Evolutionary conservation across 805 yeast genomes (phyloP).

Genomic region (Candida namnaoensis): DNA sequence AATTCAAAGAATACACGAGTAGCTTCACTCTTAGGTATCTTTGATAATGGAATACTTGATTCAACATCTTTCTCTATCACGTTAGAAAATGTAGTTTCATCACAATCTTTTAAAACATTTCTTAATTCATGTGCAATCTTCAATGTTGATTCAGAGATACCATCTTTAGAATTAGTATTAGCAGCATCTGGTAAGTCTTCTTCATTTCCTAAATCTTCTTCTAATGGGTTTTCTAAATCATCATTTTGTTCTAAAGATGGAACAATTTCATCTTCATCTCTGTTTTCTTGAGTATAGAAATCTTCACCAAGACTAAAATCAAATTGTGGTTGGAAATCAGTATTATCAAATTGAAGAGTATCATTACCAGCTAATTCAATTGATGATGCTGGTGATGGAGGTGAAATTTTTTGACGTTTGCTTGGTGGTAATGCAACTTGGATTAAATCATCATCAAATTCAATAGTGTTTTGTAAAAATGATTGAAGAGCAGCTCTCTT

Average conservation of each 20-base stretch:
- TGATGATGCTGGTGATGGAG: constrained; percentile 4
- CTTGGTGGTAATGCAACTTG: constrained; percentile 3
- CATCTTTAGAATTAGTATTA: constrained; percentile 13
- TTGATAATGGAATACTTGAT: constrained; percentile 21
- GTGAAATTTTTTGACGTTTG: constrained; percentile 12
- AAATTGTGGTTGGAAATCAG: constrained; percentile 8
- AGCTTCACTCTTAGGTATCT: constrained; percentile 44
- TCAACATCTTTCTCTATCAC: constrained; percentile 24
- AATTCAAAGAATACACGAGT: constrained; percentile 74
- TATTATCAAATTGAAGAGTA: too few species aligned
- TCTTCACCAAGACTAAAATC: constrained; percentile 32
- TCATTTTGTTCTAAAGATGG: constrained; percentile 3
- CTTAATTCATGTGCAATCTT: constrained; percentile 44
- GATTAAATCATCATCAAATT: constrained; percentile 9
- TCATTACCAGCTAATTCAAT: constrained; percentile 1
- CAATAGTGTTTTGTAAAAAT: constrained; percentile 4
- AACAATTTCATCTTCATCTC: constrained; percentile 3
- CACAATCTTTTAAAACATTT: constrained; percentile 17
- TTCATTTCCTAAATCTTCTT: constrained; percentile 12
- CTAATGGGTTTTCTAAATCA: constrained; percentile 14
- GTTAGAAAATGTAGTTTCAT: constrained; percentile 23
- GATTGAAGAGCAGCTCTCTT: constrained; percentile 12
- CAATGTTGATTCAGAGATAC: constrained; percentile 39
- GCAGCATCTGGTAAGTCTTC: constrained; percentile 11
- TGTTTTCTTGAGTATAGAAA: constrained; percentile 20